Base-by-base conservation (phyloP, 1,284 basidiomycete species). In the Tilletia setariae region DNA sequence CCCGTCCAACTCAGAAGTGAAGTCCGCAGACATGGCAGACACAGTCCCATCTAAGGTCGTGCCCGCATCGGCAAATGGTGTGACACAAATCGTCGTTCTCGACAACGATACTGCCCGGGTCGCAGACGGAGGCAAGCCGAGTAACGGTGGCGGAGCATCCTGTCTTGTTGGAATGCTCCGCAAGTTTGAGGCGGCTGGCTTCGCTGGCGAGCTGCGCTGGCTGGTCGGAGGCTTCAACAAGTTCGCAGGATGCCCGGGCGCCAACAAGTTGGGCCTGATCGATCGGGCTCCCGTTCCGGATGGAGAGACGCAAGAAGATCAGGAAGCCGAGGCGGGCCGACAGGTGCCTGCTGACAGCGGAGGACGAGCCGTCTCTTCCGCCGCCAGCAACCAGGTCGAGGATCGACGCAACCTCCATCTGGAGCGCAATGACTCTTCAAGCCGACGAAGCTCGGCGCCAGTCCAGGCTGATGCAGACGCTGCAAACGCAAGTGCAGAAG, bases 111-210 rank as follows among this genome's bases (percentile, higher is more conserved):
- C 80, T 0, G 61, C 44, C 9, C 71, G 71, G 44, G 66, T 75
- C 23, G 74, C 72, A 35, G 76, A 72, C 30, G 64, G 72, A n/a
- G 80, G 79, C 25, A 75, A 76, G 16, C 73, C 78, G 2, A 74
- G 72, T 4, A 73, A 75, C 2, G 80, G 80, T 19, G 79, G 78
- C 21, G 79, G 79, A 44, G 78, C 74, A 9, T 72, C 80, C 6
- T 80, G 79, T 46, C 68, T 83, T 16, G 68, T 76, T 13, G 79
- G 80, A 21, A 56, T 83, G 35, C 76, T 83, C 53, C 75, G 75
- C 63, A 83, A 83, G 65, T 83, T 83, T 47, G 74, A 76, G 28
- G 70, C 69, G 0, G 79, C 77, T 11, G 76, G 76, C 1, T 82
- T 74, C 59, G 70, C 69, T 0, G 81, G 79, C 30, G 72, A 76